Conservation (phyloP, 2,329 filamentous ascomycete genomes). For the Reticulascus tulasneorum region DNA sequence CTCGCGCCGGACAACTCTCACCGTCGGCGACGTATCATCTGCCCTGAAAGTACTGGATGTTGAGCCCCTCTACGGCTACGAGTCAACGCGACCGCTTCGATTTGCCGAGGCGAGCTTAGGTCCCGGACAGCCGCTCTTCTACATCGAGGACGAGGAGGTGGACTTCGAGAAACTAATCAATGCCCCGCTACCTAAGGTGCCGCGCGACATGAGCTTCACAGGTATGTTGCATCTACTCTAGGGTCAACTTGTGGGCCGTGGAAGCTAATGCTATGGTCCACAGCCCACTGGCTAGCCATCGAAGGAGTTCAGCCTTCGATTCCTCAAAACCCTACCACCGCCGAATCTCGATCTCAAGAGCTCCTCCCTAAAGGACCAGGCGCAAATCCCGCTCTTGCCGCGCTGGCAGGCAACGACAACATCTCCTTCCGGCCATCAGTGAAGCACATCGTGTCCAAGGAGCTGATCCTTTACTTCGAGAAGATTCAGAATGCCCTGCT, state of each 20-base stretch:
- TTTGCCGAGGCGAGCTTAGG: constrained; percentile 94
- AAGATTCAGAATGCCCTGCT: constrained; percentile 87
- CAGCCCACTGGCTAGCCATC: constrained; percentile 95
- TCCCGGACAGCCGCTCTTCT: constrained; percentile 90
- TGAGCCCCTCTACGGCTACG: constrained; percentile 94
- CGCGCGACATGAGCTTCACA: constrained; percentile 87
- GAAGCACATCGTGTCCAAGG: constrained; percentile 93
- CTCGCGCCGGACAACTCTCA: constrained; percentile 78
- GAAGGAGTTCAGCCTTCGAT: constrained; percentile 97
- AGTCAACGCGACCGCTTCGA: constrained; percentile 80
- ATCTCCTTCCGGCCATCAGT: constrained; percentile 83
- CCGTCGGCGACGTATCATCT: constrained; percentile 83
- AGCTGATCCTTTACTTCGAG: constrained; percentile 94
- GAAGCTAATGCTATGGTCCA: not conserved
- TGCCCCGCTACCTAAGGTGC: constrained; percentile 89
- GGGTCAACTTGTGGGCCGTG: not conserved
- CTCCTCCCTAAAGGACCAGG: constrained; percentile 86
- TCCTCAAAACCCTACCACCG: constrained; percentile 88
- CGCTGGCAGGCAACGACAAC: constrained; percentile 78
- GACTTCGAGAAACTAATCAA: constrained; percentile 99
- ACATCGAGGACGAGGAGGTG: constrained; percentile 96
- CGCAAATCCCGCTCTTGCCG: constrained; percentile 79
- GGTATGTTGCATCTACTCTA: no score
- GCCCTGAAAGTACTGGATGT: constrained; percentile 85
- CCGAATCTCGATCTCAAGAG: constrained; percentile 79